These are phyloP conservation scores for Fusarium solani-melongenae DNA, from an alignment of 2,329 filamentous ascomycete species.

Conservation along the genomic window DNA sequence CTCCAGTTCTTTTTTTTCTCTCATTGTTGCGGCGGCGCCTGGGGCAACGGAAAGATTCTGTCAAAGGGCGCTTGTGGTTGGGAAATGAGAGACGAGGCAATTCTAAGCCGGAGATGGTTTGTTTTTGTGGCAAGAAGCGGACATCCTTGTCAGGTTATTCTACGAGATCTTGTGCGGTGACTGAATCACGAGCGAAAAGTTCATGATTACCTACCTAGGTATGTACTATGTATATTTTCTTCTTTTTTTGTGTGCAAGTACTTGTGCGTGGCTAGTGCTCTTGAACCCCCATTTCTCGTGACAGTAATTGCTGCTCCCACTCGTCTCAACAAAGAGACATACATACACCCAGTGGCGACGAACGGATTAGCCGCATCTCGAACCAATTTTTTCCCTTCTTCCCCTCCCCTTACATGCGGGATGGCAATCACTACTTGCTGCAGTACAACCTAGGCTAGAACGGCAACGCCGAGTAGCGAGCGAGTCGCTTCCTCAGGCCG, in stretches of 20 bases:
- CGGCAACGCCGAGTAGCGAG: conserved; percentile 27
- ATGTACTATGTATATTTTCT: background rate
- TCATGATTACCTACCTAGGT: too few relatives aligned
- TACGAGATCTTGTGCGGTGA: background rate
- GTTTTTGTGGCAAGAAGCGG: conserved; percentile 4
- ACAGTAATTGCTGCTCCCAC: background rate
- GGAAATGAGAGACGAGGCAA: conserved; percentile 37
- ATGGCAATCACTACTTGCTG: background rate
- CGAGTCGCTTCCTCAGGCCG: background rate
- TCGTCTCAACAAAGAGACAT: conserved; percentile 6
- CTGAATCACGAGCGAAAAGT: background rate
- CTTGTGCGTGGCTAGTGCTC: background rate
- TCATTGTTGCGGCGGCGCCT: background rate
- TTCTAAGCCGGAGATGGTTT: conserved; percentile 23
- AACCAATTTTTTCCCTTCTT: conserved; percentile 13
- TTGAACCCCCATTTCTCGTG: background rate
- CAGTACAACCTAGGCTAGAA: conserved; percentile 23
- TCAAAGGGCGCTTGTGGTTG: conserved; percentile 10
- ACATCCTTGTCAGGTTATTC: background rate
- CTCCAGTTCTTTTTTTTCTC: conserved; percentile 35
- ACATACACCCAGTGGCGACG: conserved; percentile 27
- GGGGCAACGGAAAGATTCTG: conserved; percentile 25
- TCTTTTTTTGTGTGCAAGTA: conserved; percentile 2
- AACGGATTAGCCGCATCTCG: conserved; percentile 26
- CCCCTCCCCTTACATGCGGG: conserved; percentile 12